Percentiles rank a stretch among this genome's conserved stretches.
These are phyloP conservation scores for Leptodontidium sp. DNA, from an alignment of 2,329 filamentous ascomycete genomes.

Conservation along the genomic window DNA sequence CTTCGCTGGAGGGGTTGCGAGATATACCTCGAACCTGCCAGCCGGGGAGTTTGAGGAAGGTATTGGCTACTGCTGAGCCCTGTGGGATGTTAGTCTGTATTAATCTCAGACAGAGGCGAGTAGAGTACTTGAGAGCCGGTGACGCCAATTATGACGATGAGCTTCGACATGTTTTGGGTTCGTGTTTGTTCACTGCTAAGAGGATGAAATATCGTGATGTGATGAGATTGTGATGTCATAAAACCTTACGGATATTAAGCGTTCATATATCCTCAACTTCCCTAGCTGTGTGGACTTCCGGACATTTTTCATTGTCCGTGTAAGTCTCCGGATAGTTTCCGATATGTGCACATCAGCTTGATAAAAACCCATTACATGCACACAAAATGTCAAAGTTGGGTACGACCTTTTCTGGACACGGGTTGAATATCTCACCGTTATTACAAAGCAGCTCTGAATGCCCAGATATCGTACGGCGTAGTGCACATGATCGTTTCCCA, in stretches of 20 bases:
- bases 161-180: conserved; percentile 36
- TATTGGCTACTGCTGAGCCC: conserved; percentile 56
- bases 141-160: conserved; percentile 48
- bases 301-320: background rate
- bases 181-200: background rate
- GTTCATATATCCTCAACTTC: background rate
- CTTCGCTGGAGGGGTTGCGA: conserved; percentile 53
- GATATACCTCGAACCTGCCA: conserved; percentile 58
- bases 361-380: no score
- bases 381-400: no score
- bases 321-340: background rate
- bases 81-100: conserved; percentile 36
- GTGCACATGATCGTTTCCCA: background rate
- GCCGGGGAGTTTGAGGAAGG: conserved; percentile 53
- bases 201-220: background rate
- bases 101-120: background rate
- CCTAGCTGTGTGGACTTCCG: background rate
- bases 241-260: background rate
- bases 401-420: background rate
- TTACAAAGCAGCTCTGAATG: background rate
- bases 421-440: background rate
- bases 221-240: background rate
- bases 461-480: background rate
- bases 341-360: background rate
- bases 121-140: conserved; percentile 45